phyloP scores from a whole-genome alignment of 1,284 basidiomycete species.

The Stygiomarasmius scandens region DNA sequence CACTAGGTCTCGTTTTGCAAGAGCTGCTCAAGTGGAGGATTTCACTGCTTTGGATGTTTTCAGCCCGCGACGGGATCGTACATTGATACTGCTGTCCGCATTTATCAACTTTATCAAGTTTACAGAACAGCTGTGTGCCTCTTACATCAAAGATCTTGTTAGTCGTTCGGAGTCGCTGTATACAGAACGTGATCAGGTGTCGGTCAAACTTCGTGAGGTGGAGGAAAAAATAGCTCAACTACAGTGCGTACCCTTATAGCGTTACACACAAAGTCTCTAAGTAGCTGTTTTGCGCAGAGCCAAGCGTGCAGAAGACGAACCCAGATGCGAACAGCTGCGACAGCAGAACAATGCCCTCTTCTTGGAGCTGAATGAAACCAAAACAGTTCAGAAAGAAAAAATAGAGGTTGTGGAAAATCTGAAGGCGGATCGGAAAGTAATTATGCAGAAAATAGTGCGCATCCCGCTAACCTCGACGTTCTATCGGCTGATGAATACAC shows the following conservation, averaged over 20 bases:
- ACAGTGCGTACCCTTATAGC: slow-evolving; percentile 50
- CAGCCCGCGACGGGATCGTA: slow-evolving; percentile 72
- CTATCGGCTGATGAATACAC: slow-evolving; percentile 1
- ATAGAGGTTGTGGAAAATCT: slow-evolving; percentile 65
- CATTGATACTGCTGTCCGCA: slow-evolving; percentile 76
- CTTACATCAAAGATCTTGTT: slow-evolving; percentile 62
- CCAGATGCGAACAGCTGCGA: slow-evolving; percentile 62
- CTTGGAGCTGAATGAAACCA: slow-evolving; percentile 65
- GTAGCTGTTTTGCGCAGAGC: slow-evolving; percentile 46
- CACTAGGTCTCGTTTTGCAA: slow-evolving; percentile 64
- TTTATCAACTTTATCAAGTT: slow-evolving; percentile 95
- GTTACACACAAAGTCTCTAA: background rate
- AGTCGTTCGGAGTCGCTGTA: slow-evolving; percentile 59
- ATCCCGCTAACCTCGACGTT: background rate
- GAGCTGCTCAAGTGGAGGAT: slow-evolving; percentile 73
- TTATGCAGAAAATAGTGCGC: slow-evolving; percentile 59
- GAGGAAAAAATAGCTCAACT: slow-evolving; percentile 59
- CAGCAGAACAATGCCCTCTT: slow-evolving; percentile 65
- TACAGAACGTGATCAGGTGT: slow-evolving; percentile 57
- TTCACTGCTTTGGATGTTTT: slow-evolving; percentile 79
- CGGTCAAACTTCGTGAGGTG: slow-evolving; percentile 52
- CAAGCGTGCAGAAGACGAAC: slow-evolving; percentile 72
- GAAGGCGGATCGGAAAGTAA: slow-evolving; percentile 64
- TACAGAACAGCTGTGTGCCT: slow-evolving; percentile 67
- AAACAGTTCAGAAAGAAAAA: slow-evolving; percentile 62